phyloP scores from a whole-genome alignment of 805 yeast species.

The Saturnispora hagleri region DNA sequence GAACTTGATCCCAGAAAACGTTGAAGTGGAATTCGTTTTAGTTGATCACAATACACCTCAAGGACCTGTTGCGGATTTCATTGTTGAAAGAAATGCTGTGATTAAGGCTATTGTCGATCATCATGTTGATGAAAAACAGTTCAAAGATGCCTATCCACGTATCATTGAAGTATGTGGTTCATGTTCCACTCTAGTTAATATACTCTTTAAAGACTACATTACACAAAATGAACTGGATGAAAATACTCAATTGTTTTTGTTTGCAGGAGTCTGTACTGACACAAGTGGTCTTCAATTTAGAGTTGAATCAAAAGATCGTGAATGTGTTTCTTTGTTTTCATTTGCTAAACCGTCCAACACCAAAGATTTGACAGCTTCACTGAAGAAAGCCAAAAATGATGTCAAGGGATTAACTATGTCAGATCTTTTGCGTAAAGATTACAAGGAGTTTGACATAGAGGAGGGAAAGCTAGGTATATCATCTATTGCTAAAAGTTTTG shows the following conservation, averaged over 20 bases:
- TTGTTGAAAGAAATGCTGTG: conserved; percentile 15
- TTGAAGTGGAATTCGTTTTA: conserved; percentile 38
- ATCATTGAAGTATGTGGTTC: conserved; percentile 61
- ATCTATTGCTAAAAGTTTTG: conserved; percentile 56
- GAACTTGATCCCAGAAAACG: conserved; percentile 11
- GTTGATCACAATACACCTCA: conserved; percentile 80
- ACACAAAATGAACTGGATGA: conserved; percentile 7
- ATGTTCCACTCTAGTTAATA: conserved; percentile 66
- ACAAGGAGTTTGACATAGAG: conserved; percentile 53
- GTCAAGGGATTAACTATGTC: conserved; percentile 47
- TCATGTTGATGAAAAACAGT: conserved; percentile 62
- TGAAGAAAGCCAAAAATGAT: conserved; percentile 1
- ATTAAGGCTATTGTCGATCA: conserved; percentile 74
- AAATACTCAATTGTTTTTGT: conserved; percentile 29
- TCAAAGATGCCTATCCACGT: conserved; percentile 47
- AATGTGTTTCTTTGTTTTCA: conserved; percentile 34
- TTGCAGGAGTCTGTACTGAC: conserved; percentile 70
- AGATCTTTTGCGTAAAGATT: conserved; percentile 75
- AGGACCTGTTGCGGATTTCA: conserved; percentile 33
- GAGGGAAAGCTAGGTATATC: conserved; percentile 56
- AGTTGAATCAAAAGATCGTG: conserved; percentile 51
- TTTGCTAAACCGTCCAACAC: not conserved
- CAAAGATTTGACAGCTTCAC: not conserved
- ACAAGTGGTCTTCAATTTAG: conserved; percentile 59
- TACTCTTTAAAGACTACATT: conserved; percentile 28